These are phyloP conservation scores for Paraphoma chrysanthemicola DNA, from an alignment of 2,329 filamentous ascomycete species.

Conservation along the genomic window DNA sequence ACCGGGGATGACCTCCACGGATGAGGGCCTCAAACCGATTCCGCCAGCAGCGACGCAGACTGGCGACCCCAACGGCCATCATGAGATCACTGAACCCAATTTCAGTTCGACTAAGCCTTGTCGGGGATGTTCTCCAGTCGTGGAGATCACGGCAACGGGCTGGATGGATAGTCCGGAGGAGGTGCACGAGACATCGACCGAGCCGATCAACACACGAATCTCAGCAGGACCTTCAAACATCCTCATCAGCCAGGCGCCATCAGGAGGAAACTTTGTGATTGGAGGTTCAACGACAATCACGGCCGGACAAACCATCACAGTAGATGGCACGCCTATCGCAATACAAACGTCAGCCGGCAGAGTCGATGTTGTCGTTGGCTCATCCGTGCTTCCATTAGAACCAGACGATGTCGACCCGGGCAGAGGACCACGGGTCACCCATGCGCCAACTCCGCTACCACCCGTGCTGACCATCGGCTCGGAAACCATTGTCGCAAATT, in stretches of 20 bases:
- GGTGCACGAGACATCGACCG: constrained; percentile 18
- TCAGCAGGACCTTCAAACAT: constrained; percentile 23
- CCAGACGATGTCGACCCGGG: constrained; percentile 1
- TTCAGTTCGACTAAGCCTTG: constrained; percentile 35
- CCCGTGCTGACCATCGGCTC: constrained; percentile 29
- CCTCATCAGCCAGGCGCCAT: constrained; percentile 19
- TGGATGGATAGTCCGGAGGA: constrained; percentile 31
- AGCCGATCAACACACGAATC: constrained; percentile 15
- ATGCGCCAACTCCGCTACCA: constrained; percentile 16
- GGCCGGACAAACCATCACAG: constrained; percentile 26
- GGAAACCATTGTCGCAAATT: constrained; percentile 29
- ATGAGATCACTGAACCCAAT: constrained; percentile 40
- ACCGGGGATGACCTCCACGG: constrained; percentile 26
- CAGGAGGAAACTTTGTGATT: constrained; percentile 21
- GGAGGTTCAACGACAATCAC: constrained; percentile 27
- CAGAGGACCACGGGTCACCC: constrained; percentile 17
- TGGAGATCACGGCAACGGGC: constrained; percentile 34
- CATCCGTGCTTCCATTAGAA: constrained; percentile 19
- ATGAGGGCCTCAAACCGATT: constrained; percentile 32
- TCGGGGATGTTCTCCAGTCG: constrained; percentile 34
- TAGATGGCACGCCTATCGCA: constrained; percentile 32
- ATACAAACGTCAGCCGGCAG: constrained; percentile 30
- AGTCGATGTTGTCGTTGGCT: constrained; percentile 31
- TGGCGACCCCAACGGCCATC: constrained; percentile 38
- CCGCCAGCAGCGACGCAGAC: constrained; percentile 27